Base-by-base conservation (phyloP, 1,284 basidiomycete species). In the Ustilago trichophora region DNA sequence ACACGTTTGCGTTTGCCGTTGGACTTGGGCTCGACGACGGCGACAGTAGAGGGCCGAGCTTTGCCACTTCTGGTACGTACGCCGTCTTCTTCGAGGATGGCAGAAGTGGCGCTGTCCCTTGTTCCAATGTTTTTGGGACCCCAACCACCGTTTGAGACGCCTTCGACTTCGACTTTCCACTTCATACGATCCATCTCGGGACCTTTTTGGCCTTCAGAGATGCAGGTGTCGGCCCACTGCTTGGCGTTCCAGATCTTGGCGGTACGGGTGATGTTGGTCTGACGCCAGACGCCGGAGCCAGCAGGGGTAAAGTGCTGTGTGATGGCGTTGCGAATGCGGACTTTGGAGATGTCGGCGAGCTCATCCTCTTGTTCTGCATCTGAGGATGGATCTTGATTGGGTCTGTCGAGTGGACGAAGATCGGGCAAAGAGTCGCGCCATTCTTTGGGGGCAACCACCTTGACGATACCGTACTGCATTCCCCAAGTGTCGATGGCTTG, bases 401-500 rank as follows among this genome's bases (percentile, higher is more conserved):
- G 31, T n/a, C 32, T 26, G 29, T 52, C 52, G 26, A 36, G n/a
- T n/a, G 65, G 63, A 27, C 55, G 57, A 8, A 80, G 59, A 12
- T 55, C 50, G 10, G 79, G 79, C 16, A 80, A 51, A 8, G 69
- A 50, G n/a, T 71, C 76, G 18, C 40, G 48, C 79, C 79, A 81
- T 47, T 75, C 76, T 18, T 63, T 50, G 11, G 79, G 79, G 4
- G 79, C 76, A 8, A 80, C 56, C 19, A 81, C 54, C 37, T 81
- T 81, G 60, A 81, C 74, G 40, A 80, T 80, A 26, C 79, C 79
- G 26, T 54, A 65, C 21, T 68, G 59, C 79, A 81, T 81, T 29
- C 79, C 79, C 76, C 77, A 81, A 8, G 41, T 48, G 57, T 81
- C 77, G 52, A 81, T 74, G 29, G 71, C 72, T 27, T 75, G 58